Evolutionary conservation across 768 basidiomycete genomes (phyloP).

Genomic region (Termitomyces sp.): DNA sequence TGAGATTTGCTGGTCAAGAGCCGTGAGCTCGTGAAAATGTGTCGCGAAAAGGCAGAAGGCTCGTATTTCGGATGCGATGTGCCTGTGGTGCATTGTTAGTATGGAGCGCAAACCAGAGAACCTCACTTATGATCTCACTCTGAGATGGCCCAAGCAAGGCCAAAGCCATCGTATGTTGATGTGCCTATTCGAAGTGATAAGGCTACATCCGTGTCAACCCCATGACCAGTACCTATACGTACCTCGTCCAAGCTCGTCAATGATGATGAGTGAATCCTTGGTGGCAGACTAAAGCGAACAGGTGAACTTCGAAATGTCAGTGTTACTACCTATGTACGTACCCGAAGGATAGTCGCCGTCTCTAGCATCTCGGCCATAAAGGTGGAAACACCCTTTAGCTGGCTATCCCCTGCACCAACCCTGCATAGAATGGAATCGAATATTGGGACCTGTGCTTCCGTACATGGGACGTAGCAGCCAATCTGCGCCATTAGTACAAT

Average conservation of each 20-base stretch:
- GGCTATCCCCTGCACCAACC: conserved; percentile 96
- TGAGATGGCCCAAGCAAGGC: conserved; percentile 97
- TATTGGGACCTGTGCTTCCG: conserved; percentile 79
- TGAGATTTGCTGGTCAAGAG: conserved; percentile 76
- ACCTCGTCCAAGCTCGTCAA: conserved; percentile 95
- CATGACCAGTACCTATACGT: conserved; percentile 2
- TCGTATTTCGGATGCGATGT: conserved; percentile 88
- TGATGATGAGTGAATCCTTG: conserved; percentile 90
- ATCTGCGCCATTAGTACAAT: conserved; percentile 94
- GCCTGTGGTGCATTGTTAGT: conserved; percentile 37
- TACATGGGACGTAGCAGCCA: conserved; percentile 93
- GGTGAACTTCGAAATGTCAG: background rate
- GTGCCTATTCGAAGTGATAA: conserved; percentile 51
- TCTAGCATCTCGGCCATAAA: conserved; percentile 99
- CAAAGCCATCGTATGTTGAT: conserved; percentile 96
- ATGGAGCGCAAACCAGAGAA: background rate
- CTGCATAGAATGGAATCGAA: conserved; percentile 95
- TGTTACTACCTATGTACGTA: conserved; percentile 28
- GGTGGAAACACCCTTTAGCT: conserved; percentile 95
- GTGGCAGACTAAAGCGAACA: conserved; percentile 66
- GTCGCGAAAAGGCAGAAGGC: conserved; percentile 97
- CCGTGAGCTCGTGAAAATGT: conserved; percentile 96
- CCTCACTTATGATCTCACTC: conserved; percentile 54
- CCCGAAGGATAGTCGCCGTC: conserved; percentile 90
- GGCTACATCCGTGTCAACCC: background rate